A percentile compares a stretch with the other conserved stretches of the same genome.
Conservation (phyloP, 1,139 yeast species). For the Kodamaea alishanica region DNA sequence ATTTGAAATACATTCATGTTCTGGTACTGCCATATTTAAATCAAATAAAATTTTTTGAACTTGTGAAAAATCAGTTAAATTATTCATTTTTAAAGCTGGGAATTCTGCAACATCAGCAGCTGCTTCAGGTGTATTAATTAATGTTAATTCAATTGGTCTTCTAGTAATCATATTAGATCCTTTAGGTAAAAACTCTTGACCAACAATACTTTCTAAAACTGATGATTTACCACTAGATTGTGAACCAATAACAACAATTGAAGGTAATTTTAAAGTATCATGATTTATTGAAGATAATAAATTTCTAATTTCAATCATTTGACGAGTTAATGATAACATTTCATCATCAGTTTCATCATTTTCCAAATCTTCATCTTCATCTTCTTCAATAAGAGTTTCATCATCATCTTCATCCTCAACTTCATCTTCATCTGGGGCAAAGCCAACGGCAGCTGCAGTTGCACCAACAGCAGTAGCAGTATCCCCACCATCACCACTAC, state of each 20-base stretch:
- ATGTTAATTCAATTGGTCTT: constrained; percentile 89
- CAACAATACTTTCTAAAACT: constrained; percentile 88
- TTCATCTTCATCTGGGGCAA: constrained; percentile 28
- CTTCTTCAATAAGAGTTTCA: constrained; percentile 29
- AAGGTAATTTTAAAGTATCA: constrained; percentile 78
- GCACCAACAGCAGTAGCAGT: constrained; percentile 43
- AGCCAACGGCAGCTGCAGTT: constrained; percentile 46
- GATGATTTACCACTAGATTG: constrained; percentile 97
- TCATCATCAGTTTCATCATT: constrained; percentile 59
- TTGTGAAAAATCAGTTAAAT: constrained; percentile 79
- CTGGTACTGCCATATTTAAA: constrained; percentile 88
- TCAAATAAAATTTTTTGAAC: constrained; percentile 84
- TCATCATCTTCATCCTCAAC: constrained; percentile 29
- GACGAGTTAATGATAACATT: constrained; percentile 83
- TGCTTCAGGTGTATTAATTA: constrained; percentile 78
- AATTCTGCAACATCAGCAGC: constrained; percentile 91
- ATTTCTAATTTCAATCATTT: constrained; percentile 93
- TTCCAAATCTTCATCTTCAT: constrained; percentile 43
- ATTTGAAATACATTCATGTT: constrained; percentile 75
- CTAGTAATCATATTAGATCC: constrained; percentile 96
- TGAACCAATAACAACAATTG: constrained; percentile 95
- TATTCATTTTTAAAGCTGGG: constrained; percentile 80
- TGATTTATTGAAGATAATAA: constrained; percentile 75
- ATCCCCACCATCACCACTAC: constrained; percentile 23
- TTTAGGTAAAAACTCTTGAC: constrained; percentile 90